Base-by-base conservation (phyloP, 495 filamentous ascomycete genomes). In the Penicillium macrosclerotiorum region DNA sequence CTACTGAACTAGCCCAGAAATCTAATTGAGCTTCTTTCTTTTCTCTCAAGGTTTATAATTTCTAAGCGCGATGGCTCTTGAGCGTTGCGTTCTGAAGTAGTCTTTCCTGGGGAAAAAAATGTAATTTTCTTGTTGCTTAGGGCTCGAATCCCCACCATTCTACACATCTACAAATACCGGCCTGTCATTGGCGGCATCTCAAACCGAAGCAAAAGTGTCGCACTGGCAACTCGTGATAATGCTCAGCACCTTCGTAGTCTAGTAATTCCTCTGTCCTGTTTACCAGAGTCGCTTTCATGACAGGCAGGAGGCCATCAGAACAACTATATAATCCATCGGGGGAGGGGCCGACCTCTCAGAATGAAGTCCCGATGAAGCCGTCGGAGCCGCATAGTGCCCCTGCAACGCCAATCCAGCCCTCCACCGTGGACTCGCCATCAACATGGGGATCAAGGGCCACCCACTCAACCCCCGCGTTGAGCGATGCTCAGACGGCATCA, bases 171-270 rank as follows among this genome's bases (percentile, higher is more conserved):
- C 37, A 35, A 48, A 52, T 49, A n/a, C 29, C 14, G 49, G 33
- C 26, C 45, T 39, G 20, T 52, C 45, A 57, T 57, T 57, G 54
- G 54, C 49, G 54, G 54, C 49, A 52, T 42, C 54, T 47, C 30
- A 59, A 34, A 39, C 52, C 49, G 54, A 43, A 56, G 42, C 45
- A 34, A 37, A 43, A 48, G 25, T 29, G 45, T 30, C 51, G 49
- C 58, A 49, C 46, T 42, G 26, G 20, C 17, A 46, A 27, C 22
- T 41, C 24, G 13, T 33, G 7, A 37, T 13, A 7, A 42, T 49
- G 18, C 18, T 46, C 41, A 1, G 29, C 27, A 42, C 30, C 36
- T 18, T 43, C 27, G 36, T 49, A 45, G 39, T 38, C 18, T 20
- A 45, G 42, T 29, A 6, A 33, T 40, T 40, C 25, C 35, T 36